Base-by-base conservation (phyloP, 441 rosid genomes). In the Adansonia rubrostipa region DNA sequence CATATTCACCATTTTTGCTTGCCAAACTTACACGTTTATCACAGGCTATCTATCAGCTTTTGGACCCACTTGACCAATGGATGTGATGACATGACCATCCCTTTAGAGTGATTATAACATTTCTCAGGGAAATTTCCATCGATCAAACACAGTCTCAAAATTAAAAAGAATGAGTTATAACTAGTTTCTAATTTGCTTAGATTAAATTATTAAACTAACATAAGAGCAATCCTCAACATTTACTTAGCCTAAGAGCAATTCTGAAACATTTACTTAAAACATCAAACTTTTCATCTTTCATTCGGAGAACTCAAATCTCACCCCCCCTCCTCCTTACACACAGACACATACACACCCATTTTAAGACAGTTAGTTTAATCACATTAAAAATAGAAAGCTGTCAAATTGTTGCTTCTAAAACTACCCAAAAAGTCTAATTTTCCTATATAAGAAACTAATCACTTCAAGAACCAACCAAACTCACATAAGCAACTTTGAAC, bases 401-500 rank as follows among this genome's bases (percentile, higher is more conserved):
- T 5, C 33, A 72, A 53, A 53, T 71, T 54, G 13, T 70, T 48
- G 20, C 74, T 22, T 70, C 74, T 28, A 71, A 71, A 72, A 36
- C 65, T 36, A 72, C 51, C 64, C 48, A 14, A 74, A 74, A 60
- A 15, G 14, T 75, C 72, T 50, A 75, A 48, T 14, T 75, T 66
- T 67, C 61, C 62, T 11, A 45, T 66, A 62, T 45, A 58, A 74
- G n/a, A 77, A 74, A 9, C 17, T 36, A 50, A 63, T 57, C 10
- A 57, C 48, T 50, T 64, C 15, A 51, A 64, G 24, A 48, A 72
- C 50, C 28, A 72, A 72, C 28, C 51, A 54, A 72, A 36, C n/a
- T 54, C 28, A 9, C 67, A 6, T 48, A 65, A 20, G 11, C 3
- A 71, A 69, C 22, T 33, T 56, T 19, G 53, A 40, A 72, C 58